A percentile compares a stretch with the other conserved stretches of the same genome.
phyloP scores from a whole-genome alignment of 2,329 filamentous ascomycete genomes.

The Diaporthe eres region DNA sequence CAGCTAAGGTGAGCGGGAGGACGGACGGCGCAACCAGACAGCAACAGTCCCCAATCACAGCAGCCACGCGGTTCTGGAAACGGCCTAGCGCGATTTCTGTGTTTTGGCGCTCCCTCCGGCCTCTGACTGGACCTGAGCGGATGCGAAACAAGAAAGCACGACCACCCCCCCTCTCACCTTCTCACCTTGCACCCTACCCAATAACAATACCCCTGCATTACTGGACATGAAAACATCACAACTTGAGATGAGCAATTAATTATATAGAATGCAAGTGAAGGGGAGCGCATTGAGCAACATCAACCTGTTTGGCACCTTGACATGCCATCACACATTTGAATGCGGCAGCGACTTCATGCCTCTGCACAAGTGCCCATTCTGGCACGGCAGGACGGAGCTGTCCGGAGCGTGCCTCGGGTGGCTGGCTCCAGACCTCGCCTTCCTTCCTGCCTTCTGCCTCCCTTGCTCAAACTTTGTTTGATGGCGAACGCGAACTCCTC shows the following conservation, averaged over 20 bases:
- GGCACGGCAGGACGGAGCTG: background rate
- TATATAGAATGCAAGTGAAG: background rate
- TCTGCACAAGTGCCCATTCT: background rate
- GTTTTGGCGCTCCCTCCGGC: slow-evolving; percentile 27
- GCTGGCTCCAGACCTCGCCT: background rate
- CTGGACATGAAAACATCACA: background rate
- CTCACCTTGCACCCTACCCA: background rate
- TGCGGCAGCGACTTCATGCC: background rate
- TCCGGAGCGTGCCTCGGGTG: background rate
- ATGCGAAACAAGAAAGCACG: slow-evolving; percentile 31
- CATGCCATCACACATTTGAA: background rate
- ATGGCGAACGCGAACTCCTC: slow-evolving; percentile 6
- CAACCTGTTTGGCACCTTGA: background rate
- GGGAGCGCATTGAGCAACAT: background rate
- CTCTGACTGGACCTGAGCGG: slow-evolving; percentile 11
- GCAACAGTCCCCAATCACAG: slow-evolving; percentile 37
- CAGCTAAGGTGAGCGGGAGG: slow-evolving; percentile 25
- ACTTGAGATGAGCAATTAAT: background rate
- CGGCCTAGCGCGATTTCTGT: slow-evolving; percentile 35
- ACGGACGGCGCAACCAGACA: slow-evolving; percentile 28
- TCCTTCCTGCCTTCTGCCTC: background rate
- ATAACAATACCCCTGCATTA: background rate
- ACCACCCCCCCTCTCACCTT: background rate
- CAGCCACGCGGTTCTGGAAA: slow-evolving; percentile 19
- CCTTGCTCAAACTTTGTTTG: slow-evolving; percentile 12